Evolutionary conservation across 2,329 filamentous ascomycete species (phyloP).

Genomic region (Zarea fungicola): DNA sequence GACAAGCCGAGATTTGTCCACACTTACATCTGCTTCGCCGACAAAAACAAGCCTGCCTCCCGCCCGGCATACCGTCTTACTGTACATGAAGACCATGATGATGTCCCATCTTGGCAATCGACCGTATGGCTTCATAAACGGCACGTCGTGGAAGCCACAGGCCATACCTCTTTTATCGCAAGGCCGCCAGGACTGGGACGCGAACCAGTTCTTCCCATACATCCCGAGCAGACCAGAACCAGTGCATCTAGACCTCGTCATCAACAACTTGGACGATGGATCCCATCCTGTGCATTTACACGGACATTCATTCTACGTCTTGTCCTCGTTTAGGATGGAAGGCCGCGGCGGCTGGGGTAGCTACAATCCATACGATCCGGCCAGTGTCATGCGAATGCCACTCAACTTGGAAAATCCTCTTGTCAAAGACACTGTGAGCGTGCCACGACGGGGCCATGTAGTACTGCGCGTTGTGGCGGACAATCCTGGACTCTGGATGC

Average conservation of each 20-base stretch:
- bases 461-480: constrained; percentile 20
- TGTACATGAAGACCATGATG: constrained; percentile 22
- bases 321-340: constrained; percentile 19
- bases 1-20: background rate
- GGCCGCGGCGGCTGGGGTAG: constrained; percentile 20
- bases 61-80: constrained; percentile 19
- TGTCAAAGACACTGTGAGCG: constrained; percentile 34
- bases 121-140: constrained; percentile 23
- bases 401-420: constrained; percentile 19
- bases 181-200: constrained; percentile 19
- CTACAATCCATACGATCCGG: constrained; percentile 21
- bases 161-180: constrained; percentile 17
- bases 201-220: constrained; percentile 19
- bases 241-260: constrained; percentile 22
- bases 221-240: constrained; percentile 14
- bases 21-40: background rate
- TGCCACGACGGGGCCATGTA: constrained; percentile 27
- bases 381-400: background rate
- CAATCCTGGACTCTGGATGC: constrained; percentile 24
- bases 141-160: constrained; percentile 22
- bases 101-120: constrained; percentile 18
- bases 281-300: constrained; percentile 46
- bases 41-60: constrained; percentile 1
- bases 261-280: constrained; percentile 30
- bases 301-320: constrained; percentile 47